A percentile compares a stretch with the other conserved stretches of the same genome.
Conservation (phyloP, 352 stramenopile species). For the Pythium rishiriense region DNA sequence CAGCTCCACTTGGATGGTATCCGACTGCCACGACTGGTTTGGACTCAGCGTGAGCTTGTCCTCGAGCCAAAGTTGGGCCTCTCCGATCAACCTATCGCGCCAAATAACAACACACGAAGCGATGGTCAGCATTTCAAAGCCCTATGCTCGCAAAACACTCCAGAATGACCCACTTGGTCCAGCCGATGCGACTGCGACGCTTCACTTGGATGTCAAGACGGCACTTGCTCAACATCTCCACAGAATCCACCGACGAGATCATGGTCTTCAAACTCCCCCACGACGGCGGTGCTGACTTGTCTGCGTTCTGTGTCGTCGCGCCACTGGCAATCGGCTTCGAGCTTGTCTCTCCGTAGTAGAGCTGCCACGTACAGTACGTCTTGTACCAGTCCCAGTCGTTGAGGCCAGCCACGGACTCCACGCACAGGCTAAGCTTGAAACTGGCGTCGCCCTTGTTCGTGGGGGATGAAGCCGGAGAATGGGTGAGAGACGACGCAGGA, state of each 20-base stretch:
- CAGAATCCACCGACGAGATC: not conserved
- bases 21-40: no score
- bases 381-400: constrained; percentile 26
- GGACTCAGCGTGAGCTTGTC: no score
- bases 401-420: not conserved
- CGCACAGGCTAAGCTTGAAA: not conserved
- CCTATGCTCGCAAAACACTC: not conserved
- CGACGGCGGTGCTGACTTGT: constrained; percentile 2
- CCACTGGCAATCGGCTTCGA: not conserved
- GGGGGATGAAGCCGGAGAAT: no score
- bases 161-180: not conserved
- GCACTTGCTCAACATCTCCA: constrained; percentile 20
- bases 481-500: not conserved
- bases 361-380: constrained; percentile 23
- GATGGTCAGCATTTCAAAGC: no score
- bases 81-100: no score
- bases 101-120: not conserved
- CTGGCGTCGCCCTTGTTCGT: no score
- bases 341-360: constrained; percentile 3
- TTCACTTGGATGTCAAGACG: constrained; percentile 13
- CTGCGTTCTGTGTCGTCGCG: not conserved
- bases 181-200: not conserved
- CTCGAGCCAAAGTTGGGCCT: no score
- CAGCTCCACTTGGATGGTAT: no score
- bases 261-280: constrained; percentile 4